These are phyloP conservation scores for Kockiozyma suomiensis DNA, from an alignment of 805 yeast species.

Conservation along the genomic window DNA sequence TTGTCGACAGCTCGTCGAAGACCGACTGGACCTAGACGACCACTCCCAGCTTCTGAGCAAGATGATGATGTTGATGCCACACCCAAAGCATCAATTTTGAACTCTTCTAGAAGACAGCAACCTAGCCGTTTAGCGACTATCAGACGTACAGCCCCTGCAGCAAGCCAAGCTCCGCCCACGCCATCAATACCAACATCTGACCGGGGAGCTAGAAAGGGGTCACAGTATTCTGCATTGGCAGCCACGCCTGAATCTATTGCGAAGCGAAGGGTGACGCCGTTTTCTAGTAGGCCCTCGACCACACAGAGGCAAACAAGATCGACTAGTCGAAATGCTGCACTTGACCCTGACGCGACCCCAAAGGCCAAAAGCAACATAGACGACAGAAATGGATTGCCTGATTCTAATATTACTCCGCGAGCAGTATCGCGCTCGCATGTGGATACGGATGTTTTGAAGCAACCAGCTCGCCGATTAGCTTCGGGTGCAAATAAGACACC, in stretches of 20 bases:
- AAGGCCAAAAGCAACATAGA: too few relatives aligned
- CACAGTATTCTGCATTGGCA: not conserved
- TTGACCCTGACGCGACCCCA: not conserved
- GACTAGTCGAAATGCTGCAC: not conserved
- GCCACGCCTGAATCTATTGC: not conserved
- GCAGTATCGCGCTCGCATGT: not conserved
- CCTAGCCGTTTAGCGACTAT: not conserved
- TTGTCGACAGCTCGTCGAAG: not conserved
- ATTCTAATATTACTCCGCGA: not conserved
- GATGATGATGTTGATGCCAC: not conserved
- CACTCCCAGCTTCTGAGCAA: not conserved
- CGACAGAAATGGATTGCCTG: too few relatives aligned
- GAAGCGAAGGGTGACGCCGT: not conserved
- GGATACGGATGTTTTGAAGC: not conserved
- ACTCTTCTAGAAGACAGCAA: not conserved
- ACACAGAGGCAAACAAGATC: not conserved
- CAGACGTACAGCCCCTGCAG: not conserved
- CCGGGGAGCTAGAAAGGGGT: too few relatives aligned
- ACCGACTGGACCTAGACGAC: not conserved
- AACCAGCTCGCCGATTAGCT: not conserved
- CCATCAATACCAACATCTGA: not conserved
- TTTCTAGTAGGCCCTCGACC: not conserved
- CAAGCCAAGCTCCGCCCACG: not conserved
- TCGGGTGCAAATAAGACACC: slow-evolving; percentile 4
- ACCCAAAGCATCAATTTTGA: slow-evolving; percentile 5